phyloP scores from a whole-genome alignment of 345 rosid genomes.

The Eucalyptus urophylla region DNA sequence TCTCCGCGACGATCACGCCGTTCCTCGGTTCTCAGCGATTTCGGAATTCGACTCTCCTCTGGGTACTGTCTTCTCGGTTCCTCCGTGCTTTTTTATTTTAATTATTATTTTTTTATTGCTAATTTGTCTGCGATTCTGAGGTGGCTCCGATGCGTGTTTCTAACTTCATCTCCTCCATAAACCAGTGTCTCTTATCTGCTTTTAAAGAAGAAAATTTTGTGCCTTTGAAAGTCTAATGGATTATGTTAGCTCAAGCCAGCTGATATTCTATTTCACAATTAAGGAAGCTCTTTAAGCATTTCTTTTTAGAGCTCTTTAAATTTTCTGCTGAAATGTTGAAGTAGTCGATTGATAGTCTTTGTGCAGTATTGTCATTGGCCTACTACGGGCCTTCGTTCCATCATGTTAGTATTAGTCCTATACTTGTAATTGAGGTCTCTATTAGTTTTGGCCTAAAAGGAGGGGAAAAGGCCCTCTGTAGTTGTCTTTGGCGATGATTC shows the following conservation, averaged over 20 bases:
- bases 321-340: neutral
- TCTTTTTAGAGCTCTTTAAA: neutral
- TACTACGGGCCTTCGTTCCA: neutral
- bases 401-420: neutral
- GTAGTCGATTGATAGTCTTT: neutral
- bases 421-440: neutral
- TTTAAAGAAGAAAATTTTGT: neutral
- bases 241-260: neutral
- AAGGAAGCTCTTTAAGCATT: neutral
- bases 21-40: constrained; percentile 20
- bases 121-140: neutral
- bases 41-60: constrained; percentile 53
- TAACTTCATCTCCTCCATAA: neutral
- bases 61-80: neutral
- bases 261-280: neutral
- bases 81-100: neutral
- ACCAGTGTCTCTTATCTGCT: neutral
- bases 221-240: neutral
- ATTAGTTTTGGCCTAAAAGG: neutral
- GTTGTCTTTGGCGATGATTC: neutral
- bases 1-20: neutral
- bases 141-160: neutral
- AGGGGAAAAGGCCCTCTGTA: neutral
- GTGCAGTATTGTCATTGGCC: neutral
- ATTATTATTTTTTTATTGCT: neutral